Conservation (phyloP, 768 basidiomycete species). For the Rhodosporidiobolus sp. region DNA sequence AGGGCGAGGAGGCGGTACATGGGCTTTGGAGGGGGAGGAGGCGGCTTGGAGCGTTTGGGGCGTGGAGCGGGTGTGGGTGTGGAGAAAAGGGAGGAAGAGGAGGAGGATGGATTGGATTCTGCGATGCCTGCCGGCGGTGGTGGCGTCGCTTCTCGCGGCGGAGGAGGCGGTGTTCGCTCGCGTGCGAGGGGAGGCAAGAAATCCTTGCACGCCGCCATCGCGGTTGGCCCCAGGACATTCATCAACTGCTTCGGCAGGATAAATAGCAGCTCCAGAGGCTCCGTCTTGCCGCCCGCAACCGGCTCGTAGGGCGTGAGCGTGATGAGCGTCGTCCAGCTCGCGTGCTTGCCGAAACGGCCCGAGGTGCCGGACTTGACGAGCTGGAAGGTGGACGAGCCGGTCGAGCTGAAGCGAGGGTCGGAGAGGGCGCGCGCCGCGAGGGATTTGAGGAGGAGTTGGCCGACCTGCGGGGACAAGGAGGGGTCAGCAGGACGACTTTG, state of each 20-base stretch:
- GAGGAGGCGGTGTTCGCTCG: neutral
- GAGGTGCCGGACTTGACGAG: neutral
- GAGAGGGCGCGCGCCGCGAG: conserved; percentile 21
- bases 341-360: neutral
- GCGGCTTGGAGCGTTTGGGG: neutral
- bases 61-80: neutral
- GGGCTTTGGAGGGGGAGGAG: neutral
- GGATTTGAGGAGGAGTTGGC: conserved; percentile 28
- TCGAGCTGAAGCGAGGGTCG: neutral
- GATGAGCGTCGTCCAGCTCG: conserved; percentile 4
- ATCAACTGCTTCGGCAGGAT: conserved; percentile 25
- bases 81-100: too few relatives aligned
- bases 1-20: conserved; percentile 29
- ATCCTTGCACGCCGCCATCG: neutral
- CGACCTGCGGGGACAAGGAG: conserved; percentile 10
- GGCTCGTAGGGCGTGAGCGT: conserved; percentile 1
- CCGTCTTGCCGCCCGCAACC: neutral
- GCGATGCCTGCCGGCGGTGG: neutral
- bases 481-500: too few relatives aligned
- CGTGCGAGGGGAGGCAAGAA: conserved; percentile 1
- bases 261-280: conserved; percentile 25
- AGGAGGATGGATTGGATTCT: neutral
- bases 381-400: conserved; percentile 9
- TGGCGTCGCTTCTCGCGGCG: neutral
- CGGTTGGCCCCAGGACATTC: conserved; percentile 27